Evolutionary conservation across 169 alveolate species (phyloP), one percentile per base, ranked within the genome.

Genomic region (Plasmodium gonderi): DNA sequence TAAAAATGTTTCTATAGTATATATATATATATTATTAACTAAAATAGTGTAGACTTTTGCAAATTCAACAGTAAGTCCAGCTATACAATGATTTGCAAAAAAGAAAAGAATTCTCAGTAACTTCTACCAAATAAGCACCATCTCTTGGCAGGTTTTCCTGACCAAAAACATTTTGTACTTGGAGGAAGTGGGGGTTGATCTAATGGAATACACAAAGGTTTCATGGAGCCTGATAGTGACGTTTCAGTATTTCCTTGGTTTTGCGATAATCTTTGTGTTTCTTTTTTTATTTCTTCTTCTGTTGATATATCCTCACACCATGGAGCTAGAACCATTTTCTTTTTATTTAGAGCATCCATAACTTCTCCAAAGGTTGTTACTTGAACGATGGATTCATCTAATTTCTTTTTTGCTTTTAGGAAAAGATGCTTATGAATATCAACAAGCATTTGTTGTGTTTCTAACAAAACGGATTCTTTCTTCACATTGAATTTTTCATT

Each of bases 161-260:
- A 98, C 95, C 97, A 96, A 97, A 98, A 98, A 96, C 99, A 99
- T 92, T 97, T 96, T 45, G 98, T 97, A 36, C 97, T 99, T 36
- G 95, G 96, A 12, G 98, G 97, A 96, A 93, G 94, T 93, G 96
- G 96, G 8, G 98, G 98, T 90, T 98, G 99, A 51, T 97, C 97
- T 14, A 97, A 89, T 51, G 99, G 99, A 65, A 99, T 96, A 95
- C 99, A 98, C 20, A 99, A 97, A 77, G 99, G 96, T 95, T 99
- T 99, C 96, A 99, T 99, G 33, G 99, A 97, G 9, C 99, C 99
- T 6, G 99, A 96, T n/a, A 97, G 91, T 20, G 97, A 95, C 68
- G 92, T 77, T 76, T 91, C 85, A 54, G 75, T 64, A 42, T 74
- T 92, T 69, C 87, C 40, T 78, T 91, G 95, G 79, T 45, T 83